phyloP scores from a whole-genome alignment of 805 yeast genomes.

The Candida boidinii region DNA sequence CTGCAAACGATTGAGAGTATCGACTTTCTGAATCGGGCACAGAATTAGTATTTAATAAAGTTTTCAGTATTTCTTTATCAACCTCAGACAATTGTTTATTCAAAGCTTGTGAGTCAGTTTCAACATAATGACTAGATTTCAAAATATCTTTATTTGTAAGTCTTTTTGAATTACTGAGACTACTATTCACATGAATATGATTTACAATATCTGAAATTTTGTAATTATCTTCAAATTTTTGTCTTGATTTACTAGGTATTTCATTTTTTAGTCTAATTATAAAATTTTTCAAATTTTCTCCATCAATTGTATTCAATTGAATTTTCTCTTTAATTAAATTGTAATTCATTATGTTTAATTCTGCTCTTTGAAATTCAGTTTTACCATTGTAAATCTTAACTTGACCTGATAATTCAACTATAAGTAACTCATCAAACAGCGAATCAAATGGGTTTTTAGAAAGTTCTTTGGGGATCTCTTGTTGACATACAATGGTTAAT shows the following conservation, averaged over 20 bases:
- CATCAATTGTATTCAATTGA: conserved; percentile 1
- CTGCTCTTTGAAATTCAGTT: conserved; percentile 13
- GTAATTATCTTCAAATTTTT: conserved; percentile 3
- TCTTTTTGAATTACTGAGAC: too few species aligned
- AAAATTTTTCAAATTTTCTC: conserved; percentile 9
- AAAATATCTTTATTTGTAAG: too few species aligned
- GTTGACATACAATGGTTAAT: neutral
- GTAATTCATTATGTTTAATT: conserved; percentile 5
- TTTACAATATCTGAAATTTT: too few species aligned
- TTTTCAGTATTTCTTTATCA: too few species aligned
- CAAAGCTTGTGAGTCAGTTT: too few species aligned
- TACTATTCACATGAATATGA: too few species aligned
- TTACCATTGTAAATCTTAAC: conserved; percentile 8
- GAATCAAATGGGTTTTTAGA: conserved; percentile 7
- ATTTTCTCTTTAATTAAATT: conserved; percentile 5
- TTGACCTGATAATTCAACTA: conserved; percentile 13
- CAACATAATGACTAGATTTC: too few species aligned
- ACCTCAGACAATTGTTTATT: too few species aligned
- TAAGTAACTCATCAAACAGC: conserved; percentile 7
- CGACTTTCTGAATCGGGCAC: too few species aligned
- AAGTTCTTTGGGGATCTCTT: conserved; percentile 6
- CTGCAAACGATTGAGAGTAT: too few species aligned
- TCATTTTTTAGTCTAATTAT: conserved; percentile 8
- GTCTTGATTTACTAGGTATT: conserved; percentile 9
- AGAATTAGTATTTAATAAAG: too few species aligned